A percentile compares a stretch with the other conserved stretches of the same genome.
Evolutionary conservation across 2,329 filamentous ascomycete genomes (phyloP).

Genomic region (Nemania sp.): DNA sequence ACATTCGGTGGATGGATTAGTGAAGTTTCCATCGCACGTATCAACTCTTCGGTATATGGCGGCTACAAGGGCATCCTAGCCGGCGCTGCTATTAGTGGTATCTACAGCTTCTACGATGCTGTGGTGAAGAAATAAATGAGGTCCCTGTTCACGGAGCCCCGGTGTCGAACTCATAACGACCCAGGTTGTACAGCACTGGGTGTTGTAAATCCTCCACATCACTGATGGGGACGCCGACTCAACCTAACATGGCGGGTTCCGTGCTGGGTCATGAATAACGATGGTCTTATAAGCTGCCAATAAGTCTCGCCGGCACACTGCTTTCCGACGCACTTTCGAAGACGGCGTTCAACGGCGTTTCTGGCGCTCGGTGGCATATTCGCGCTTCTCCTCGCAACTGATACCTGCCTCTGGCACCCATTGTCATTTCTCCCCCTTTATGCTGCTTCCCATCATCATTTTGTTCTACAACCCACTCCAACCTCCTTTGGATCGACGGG

Average conservation of each 20-base stretch:
- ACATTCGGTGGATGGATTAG: slow-evolving; percentile 66
- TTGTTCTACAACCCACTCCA: not conserved
- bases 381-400: slow-evolving; percentile 24
- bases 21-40: slow-evolving; percentile 60
- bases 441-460: not conserved
- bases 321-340: slow-evolving; percentile 8
- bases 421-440: not conserved
- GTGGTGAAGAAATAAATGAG: slow-evolving; percentile 66
- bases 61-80: slow-evolving; percentile 72
- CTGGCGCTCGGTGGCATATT: slow-evolving; percentile 29
- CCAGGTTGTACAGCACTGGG: not conserved
- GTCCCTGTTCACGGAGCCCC: not conserved
- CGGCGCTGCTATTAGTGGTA: slow-evolving; percentile 67
- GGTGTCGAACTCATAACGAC: not conserved
- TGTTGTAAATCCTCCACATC: slow-evolving; percentile 5
- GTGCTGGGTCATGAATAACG: slow-evolving; percentile 14
- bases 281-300: not conserved
- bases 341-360: slow-evolving; percentile 34
- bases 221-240: slow-evolving; percentile 2
- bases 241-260: slow-evolving; percentile 4
- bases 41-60: slow-evolving; percentile 70
- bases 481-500: not conserved
- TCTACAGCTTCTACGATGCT: slow-evolving; percentile 77
- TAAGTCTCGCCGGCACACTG: slow-evolving; percentile 10
- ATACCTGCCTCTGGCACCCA: slow-evolving; percentile 31